Evolutionary conservation across 2,329 filamentous ascomycete species (phyloP).

Genomic region (Cercospora citrullina): DNA sequence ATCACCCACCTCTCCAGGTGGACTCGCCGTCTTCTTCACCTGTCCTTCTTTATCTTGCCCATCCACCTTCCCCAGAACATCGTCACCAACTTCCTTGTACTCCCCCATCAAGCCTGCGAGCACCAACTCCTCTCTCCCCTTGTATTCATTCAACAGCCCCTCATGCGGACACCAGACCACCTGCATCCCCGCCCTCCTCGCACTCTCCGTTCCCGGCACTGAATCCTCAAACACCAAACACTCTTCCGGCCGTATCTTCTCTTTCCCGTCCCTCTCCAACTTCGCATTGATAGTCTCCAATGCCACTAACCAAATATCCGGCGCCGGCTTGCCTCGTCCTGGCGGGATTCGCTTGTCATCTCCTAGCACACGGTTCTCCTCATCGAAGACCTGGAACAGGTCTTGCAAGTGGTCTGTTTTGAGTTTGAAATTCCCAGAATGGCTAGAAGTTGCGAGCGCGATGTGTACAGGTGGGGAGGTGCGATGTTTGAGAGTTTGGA

Average conservation of each 20-base stretch:
- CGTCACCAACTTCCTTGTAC: conserved; percentile 51
- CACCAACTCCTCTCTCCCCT: conserved; percentile 74
- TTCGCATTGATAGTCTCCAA: conserved; percentile 79
- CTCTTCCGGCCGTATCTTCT: conserved; percentile 73
- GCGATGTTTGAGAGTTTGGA: conserved; percentile 54
- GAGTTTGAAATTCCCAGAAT: conserved; percentile 69
- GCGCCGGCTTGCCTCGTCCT: conserved; percentile 88
- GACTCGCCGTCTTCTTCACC: conserved; percentile 24
- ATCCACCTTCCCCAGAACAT: conserved; percentile 33
- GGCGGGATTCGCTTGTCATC: conserved; percentile 76
- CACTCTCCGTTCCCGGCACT: conserved; percentile 88
- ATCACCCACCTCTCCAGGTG: conserved; percentile 58
- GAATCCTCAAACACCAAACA: conserved; percentile 96
- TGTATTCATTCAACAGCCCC: conserved; percentile 72
- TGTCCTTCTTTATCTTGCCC: conserved; percentile 21
- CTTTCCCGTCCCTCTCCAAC: conserved; percentile 57
- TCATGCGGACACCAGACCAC: conserved; percentile 90
- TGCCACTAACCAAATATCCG: conserved; percentile 90
- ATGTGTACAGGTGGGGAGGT: conserved; percentile 61
- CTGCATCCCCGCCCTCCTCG: conserved; percentile 88
- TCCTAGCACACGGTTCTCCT: conserved; percentile 73
- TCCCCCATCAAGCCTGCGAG: conserved; percentile 78
- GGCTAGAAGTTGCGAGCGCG: conserved; percentile 81
- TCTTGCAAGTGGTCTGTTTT: conserved; percentile 63
- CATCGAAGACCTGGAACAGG: conserved; percentile 62